Evolutionary conservation across 2,329 filamentous ascomycete species (phyloP).

Genomic region (Pseudovirgaria hyperparasitica): DNA sequence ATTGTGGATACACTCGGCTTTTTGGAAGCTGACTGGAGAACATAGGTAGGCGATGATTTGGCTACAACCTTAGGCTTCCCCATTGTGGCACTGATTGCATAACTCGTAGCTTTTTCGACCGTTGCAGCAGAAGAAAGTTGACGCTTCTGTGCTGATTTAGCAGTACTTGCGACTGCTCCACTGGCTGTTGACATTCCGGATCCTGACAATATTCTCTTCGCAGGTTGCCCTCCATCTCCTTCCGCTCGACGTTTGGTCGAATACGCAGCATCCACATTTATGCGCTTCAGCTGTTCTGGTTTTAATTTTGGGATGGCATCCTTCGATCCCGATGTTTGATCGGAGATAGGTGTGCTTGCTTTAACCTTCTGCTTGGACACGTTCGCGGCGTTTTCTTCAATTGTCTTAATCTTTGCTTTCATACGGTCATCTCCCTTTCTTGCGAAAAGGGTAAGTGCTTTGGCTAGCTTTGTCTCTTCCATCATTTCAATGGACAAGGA

Average conservation of each 20-base stretch:
- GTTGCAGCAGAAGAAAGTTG: conserved; percentile 12
- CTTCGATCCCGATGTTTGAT: conserved; percentile 14
- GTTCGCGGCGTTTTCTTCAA: conserved; percentile 34
- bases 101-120: conserved; percentile 11
- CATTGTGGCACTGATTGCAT: conserved; percentile 13
- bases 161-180: conserved; percentile 4
- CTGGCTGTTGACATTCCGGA: conserved; percentile 2
- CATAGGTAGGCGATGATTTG: conserved; percentile 32
- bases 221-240: too few species aligned
- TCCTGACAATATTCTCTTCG: conserved; percentile 17
- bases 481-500: conserved; percentile 47
- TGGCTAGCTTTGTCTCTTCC: conserved; percentile 53
- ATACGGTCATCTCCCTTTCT: conserved; percentile 54
- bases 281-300: too few species aligned
- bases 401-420: conserved; percentile 47
- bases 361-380: conserved; percentile 25
- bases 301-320: conserved; percentile 18
- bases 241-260: background rate
- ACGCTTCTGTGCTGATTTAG: conserved; percentile 15
- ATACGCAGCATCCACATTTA: too few species aligned
- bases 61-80: conserved; percentile 25
- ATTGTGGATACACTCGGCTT: conserved; percentile 14
- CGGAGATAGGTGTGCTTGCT: conserved; percentile 14
- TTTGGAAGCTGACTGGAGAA: conserved; percentile 8
- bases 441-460: conserved; percentile 48